A percentile compares a stretch with the other conserved stretches of the same genome.
Conservation (phyloP, 176 grass and related monocot species). For the Carex scoparia region DNA sequence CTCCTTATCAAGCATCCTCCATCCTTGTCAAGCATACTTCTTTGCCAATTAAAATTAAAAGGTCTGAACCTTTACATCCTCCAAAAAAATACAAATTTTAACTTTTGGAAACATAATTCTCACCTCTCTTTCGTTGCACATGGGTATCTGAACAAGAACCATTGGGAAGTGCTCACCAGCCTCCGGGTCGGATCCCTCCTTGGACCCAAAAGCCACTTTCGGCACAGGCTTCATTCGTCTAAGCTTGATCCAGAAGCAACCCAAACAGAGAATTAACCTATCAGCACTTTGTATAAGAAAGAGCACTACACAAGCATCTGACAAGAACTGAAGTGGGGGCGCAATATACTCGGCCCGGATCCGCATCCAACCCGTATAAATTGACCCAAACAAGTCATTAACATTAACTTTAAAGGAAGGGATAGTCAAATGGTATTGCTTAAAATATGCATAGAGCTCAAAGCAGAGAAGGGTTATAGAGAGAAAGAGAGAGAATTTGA, state of each 20-base stretch:
- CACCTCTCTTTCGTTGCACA: constrained; percentile 62
- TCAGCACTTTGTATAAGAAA: constrained; percentile 48
- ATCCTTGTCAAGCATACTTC: background rate
- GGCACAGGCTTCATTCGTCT: constrained; percentile 34
- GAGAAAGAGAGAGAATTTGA: constrained; percentile 40
- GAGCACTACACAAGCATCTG: constrained; percentile 36
- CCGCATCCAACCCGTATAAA: constrained; percentile 28
- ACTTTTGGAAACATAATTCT: background rate
- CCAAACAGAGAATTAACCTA: constrained; percentile 46
- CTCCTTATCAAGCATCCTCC: constrained; percentile 4
- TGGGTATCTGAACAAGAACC: constrained; percentile 54
- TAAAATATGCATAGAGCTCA: constrained; percentile 39
- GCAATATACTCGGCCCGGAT: constrained; percentile 35
- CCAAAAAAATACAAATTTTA: background rate
- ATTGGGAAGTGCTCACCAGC: constrained; percentile 34
- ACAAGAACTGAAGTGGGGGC: constrained; percentile 34
- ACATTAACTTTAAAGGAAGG: constrained; percentile 27
- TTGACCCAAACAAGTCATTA: constrained; percentile 21
- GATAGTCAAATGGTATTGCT: constrained; percentile 36
- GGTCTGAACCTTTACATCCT: background rate
- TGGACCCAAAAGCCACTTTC: constrained; percentile 8
- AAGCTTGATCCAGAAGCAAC: constrained; percentile 45
- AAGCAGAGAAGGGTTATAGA: constrained; percentile 32
- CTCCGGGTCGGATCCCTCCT: constrained; percentile 27
- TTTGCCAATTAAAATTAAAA: background rate